A percentile compares a stretch with the other conserved stretches of the same genome.
Conservation (phyloP, 2,329 filamentous ascomycete species). For the Clonostachys solani region DNA sequence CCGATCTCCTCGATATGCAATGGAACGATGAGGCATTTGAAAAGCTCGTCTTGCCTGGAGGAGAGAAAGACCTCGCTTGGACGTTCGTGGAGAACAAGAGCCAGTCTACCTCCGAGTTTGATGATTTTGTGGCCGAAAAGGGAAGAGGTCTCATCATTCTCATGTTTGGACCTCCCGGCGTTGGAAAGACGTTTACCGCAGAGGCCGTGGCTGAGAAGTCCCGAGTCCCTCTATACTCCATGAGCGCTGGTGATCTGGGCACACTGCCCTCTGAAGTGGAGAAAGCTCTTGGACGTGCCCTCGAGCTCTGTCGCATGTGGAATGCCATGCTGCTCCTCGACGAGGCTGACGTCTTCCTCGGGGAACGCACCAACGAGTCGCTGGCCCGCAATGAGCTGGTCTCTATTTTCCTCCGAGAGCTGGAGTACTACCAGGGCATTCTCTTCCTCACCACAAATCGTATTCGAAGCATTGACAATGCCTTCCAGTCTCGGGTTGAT, state of each 20-base stretch:
- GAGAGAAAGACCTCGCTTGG: conserved; percentile 30
- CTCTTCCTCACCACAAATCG: conserved; percentile 48
- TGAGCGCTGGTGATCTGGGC: conserved; percentile 44
- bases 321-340: conserved; percentile 30
- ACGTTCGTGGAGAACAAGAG: conserved; percentile 29
- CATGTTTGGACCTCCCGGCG: conserved; percentile 40
- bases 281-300: conserved; percentile 30
- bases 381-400: conserved; percentile 29
- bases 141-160: conserved; percentile 37
- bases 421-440: conserved; percentile 42
- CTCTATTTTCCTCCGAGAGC: conserved; percentile 36
- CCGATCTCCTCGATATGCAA: conserved; percentile 9
- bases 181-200: conserved; percentile 44
- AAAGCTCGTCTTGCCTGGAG: conserved; percentile 25
- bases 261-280: conserved; percentile 35
- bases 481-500: conserved; percentile 43
- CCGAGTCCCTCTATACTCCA: conserved; percentile 37
- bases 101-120: conserved; percentile 14
- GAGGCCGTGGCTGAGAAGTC: conserved; percentile 34
- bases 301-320: conserved; percentile 33
- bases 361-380: conserved; percentile 17
- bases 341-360: conserved; percentile 28
- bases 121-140: conserved; percentile 40
- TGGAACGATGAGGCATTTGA: conserved; percentile 31
- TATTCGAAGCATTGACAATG: conserved; percentile 41